Evolutionary conservation across 1,284 basidiomycete genomes (phyloP).

Genomic region (Leccinum brunneo-olivaceum): DNA sequence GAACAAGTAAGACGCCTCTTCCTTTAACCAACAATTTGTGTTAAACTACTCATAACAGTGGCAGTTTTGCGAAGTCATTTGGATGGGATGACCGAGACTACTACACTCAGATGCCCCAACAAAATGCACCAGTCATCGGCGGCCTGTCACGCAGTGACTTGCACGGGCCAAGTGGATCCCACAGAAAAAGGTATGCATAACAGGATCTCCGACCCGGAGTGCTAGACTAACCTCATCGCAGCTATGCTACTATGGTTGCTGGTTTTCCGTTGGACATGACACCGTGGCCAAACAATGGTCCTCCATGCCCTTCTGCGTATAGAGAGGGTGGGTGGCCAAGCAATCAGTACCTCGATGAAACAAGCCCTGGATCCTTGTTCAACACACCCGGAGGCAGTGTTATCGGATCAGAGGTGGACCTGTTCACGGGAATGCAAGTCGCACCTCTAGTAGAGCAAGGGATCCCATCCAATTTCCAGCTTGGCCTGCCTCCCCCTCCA

Average conservation of each 20-base stretch:
- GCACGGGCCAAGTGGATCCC: background rate
- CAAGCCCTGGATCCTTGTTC: background rate
- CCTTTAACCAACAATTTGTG: background rate
- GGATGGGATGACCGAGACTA: background rate
- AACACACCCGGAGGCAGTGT: background rate
- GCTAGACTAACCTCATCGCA: background rate
- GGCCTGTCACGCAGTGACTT: background rate
- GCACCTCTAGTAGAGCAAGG: constrained; percentile 5
- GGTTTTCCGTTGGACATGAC: background rate
- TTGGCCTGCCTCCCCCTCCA: background rate
- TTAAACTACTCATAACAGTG: constrained; percentile 5
- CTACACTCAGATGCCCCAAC: background rate
- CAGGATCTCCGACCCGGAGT: background rate
- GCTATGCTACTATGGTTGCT: background rate
- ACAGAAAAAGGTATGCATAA: constrained; percentile 12
- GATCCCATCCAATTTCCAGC: background rate
- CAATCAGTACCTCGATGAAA: background rate
- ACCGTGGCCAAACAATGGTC: constrained; percentile 3
- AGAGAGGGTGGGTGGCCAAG: background rate
- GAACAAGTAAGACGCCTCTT: constrained; percentile 11
- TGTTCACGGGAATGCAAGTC: background rate
- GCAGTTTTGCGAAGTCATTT: background rate
- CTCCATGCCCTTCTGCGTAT: background rate
- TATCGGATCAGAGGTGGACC: background rate
- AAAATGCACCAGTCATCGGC: background rate